These are phyloP conservation scores for Ilyonectria robusta DNA, from an alignment of 2,329 filamentous ascomycete genomes.

Conservation along the genomic window DNA sequence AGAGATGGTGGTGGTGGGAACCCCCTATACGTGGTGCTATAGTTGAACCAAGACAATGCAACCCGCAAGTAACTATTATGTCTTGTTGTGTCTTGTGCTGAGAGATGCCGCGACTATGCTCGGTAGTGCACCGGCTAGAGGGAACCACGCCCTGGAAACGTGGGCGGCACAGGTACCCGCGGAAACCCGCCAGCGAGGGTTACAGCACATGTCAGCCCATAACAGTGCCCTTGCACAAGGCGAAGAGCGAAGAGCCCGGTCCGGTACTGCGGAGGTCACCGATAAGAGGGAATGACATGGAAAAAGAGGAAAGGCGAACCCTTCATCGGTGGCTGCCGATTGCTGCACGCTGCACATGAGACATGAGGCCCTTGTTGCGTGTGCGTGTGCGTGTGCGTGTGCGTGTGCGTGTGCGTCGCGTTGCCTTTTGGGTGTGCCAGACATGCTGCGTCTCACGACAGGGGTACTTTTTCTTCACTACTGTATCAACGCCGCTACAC, in stretches of 20 bases:
- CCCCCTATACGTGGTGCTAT: not conserved
- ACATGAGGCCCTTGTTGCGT: not conserved
- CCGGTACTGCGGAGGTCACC: not conserved
- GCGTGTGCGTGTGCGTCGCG: slow-evolving; percentile 1
- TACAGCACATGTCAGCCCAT: not conserved
- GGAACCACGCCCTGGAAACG: not conserved
- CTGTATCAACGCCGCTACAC: not conserved
- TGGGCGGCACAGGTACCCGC: not conserved
- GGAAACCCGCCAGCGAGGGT: not conserved
- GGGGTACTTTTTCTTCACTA: not conserved
- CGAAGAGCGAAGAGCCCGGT: not conserved
- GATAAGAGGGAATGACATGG: not conserved
- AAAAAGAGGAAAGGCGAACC: not conserved
- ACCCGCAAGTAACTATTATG: not conserved
- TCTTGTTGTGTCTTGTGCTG: not conserved
- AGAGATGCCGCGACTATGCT: not conserved
- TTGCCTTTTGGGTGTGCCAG: slow-evolving; percentile 16
- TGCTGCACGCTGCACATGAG: slow-evolving; percentile 1
- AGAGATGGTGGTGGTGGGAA: not conserved
- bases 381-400: slow-evolving; percentile 1
- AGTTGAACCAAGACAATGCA: slow-evolving; percentile 3
- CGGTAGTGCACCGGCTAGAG: slow-evolving; percentile 1
- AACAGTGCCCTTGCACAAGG: not conserved
- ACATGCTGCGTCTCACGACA: slow-evolving; percentile 24
- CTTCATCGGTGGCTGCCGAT: slow-evolving; percentile 11